These are phyloP conservation scores for Colletotrichum limetticola DNA, from an alignment of 2,329 filamentous ascomycete genomes.

Conservation along the genomic window DNA sequence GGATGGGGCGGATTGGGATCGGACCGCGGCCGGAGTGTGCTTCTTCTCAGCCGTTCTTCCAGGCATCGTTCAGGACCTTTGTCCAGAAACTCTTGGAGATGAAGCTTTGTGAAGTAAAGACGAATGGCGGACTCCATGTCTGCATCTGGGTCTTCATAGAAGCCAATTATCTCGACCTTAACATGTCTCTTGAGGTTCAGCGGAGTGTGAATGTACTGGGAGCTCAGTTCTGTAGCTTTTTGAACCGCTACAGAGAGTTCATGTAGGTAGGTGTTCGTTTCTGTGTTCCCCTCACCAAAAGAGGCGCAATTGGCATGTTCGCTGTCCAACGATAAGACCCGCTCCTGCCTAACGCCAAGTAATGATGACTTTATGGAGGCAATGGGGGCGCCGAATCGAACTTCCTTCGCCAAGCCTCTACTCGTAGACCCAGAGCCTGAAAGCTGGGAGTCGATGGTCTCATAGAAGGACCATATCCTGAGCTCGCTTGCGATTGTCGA, in stretches of 20 bases:
- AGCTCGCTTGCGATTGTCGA: constrained; percentile 66
- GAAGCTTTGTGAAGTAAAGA: constrained; percentile 61
- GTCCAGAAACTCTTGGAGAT: constrained; percentile 64
- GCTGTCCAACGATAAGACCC: constrained; percentile 63
- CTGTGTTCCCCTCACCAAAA: constrained; percentile 60
- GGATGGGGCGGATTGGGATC: neutral
- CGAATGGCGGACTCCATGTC: constrained; percentile 52
- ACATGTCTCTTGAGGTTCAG: constrained; percentile 63
- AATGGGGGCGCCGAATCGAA: constrained; percentile 69
- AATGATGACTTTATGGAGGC: constrained; percentile 67
- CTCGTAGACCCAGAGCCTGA: constrained; percentile 52
- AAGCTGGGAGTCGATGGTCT: constrained; percentile 69
- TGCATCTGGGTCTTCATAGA: constrained; percentile 65
- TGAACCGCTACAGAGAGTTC: constrained; percentile 49
- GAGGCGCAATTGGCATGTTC: constrained; percentile 66
- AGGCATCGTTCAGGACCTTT: constrained; percentile 67
- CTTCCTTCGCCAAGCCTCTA: constrained; percentile 49
- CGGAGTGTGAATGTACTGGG: constrained; percentile 51
- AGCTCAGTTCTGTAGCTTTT: constrained; percentile 50
- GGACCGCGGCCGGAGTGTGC: constrained; percentile 32
- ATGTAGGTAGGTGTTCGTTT: constrained; percentile 47
- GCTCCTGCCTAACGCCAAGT: constrained; percentile 61
- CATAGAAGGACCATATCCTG: constrained; percentile 71
- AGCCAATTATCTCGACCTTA: constrained; percentile 67
- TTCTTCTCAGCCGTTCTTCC: constrained; percentile 58